Base-by-base conservation (phyloP, 148 eudicot genomes). In the Euryodendron excelsum region DNA sequence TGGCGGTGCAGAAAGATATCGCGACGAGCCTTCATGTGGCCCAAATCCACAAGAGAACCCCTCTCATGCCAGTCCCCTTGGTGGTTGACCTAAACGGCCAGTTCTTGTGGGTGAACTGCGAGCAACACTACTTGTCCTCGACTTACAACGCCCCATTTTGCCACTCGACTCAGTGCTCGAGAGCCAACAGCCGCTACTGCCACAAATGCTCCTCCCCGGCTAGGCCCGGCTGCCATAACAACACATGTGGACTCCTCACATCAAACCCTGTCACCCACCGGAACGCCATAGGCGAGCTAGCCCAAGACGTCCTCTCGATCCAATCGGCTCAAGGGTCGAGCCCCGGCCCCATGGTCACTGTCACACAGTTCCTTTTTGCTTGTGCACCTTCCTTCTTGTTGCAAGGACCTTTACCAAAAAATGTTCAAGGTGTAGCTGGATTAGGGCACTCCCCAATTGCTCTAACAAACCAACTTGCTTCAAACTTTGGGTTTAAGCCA, bases 401-500 rank as follows among this genome's bases (percentile, higher is more conserved):
- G 4, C 81, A 82, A 23, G 77, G 68, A 27, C 84, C 85, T 41
- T 63, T 91, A 45, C 88, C 90, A n/a, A 81, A 75, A 15, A 82
- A 87, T 61, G 90, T 87, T 0, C 89, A 87, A 60, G 96, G 96
- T 23, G 78, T 87, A 9, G 88, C 79, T 14, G 96, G 93, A 59
- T 55, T 91, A 20, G 91, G 89, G 17, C 89, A 88, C 63, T 73
- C 53, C 18, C 83, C 83, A 0, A 80, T 90, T 27, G 73, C 93
- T 11, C 59, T 88, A 31, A 92, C 91, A 47, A 78, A 77, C 53
- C 89, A 87, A 45, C 83, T 91, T 0, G 83, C 88, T 21, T 76
- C 88, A 1, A 64, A 72, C 7, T 81, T 87, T 23, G 86, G 84
- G 9, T 44, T 85, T 56, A 81, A 72, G 21, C 84, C 84, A 20